Evolutionary conservation across 257 asterid genomes (phyloP), one percentile per base, ranked within the genome.

Genomic region (Lycium ferocissimum): DNA sequence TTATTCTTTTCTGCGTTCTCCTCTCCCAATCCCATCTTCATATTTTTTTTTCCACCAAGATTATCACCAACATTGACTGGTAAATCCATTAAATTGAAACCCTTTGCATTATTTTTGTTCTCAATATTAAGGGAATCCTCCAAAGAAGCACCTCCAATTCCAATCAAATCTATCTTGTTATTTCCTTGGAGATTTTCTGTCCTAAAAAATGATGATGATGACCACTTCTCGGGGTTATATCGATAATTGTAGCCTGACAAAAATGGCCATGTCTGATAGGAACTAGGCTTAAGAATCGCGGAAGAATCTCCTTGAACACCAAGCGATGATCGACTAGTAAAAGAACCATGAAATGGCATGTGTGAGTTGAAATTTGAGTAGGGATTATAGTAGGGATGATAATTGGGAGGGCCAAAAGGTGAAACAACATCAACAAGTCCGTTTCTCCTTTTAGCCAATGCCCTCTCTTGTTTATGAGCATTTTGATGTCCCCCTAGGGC

Each of bases 401-500:
- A 89, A 18, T 90, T 91, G 35, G 84, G 80, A 26, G 85, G 91
- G 75, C 88, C 85, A 20, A 82, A 88, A 13, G 90, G 87, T 13
- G 88, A 79, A 37, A 89, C 71, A 83, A 85, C 40, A 45, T 85
- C 95, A 65, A 79, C 84, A 83, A 85, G 47, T 33, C 86, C 92
- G 40, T 91, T 91, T 18, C 90, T 87, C 81, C 89, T 89, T 85
- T 92, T 94, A 63, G 92, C 92, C 69, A 87, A 10, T 1, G 95
- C 94, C 14, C 94, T 84, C 85, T 94, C 94, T 70, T 94, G 91
- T 63, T 93, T 94, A 85, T 94, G 98, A 0, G 95, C 98, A 45
- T 94, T 94, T 51, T 94, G 98, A 78, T 94, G 97, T 72, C 98
- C 97, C 8, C 95, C 98, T 83, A 92, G 72, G 1, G 98, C 98